Evolutionary conservation across 1,284 basidiomycete genomes (phyloP), one percentile per base, ranked within the genome.

Genomic region (Ustilago esculenta): DNA sequence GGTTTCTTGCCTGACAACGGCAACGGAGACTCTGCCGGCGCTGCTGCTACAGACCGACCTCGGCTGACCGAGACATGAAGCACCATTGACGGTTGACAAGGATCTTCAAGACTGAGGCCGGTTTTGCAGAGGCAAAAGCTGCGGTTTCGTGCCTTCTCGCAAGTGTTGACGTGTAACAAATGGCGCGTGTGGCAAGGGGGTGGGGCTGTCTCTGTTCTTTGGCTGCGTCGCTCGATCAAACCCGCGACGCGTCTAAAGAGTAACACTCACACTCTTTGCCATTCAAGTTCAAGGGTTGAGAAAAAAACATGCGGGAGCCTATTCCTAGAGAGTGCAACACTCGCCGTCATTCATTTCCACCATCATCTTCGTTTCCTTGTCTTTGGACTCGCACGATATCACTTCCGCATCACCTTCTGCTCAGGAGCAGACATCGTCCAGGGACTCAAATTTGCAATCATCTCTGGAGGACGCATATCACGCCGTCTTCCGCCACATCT

Each of bases 171-270:
- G 39, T 3, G 40, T 3, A 20, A 37, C 20, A 53, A n/a, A n/a
- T n/a, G n/a, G n/a, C n/a, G n/a, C n/a, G 60, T 64, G 60, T 64
- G 56, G 42, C 12, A 46, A 44, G 18, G 17, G 11, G 10, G 8
- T 30, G 10, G 23, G 17, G 18, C 11, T 20, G 14, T 18, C 11
- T 23, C 6, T 21, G 32, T 29, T 17, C 12, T 24, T 36, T 36
- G 32, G 21, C 32, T 23, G 4, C 8, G 20, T 29, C 27, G 27
- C 27, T 29, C 27, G 35, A 36, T 9, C 30, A 18, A n/a, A 44
- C 42, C 35, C 59, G 27, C 61, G 61, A 58, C 61, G 61, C 61
- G 61, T 65, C 54, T 53, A n/a, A n/a, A n/a, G n/a, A n/a, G n/a
- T n/a, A n/a, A n/a, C n/a, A n/a, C n/a, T n/a, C n/a, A 45, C 35